Percentiles rank a stretch among this genome's conserved stretches.
Evolutionary conservation across 345 rosid genomes (phyloP).

Genomic region (Gossypium turneri): DNA sequence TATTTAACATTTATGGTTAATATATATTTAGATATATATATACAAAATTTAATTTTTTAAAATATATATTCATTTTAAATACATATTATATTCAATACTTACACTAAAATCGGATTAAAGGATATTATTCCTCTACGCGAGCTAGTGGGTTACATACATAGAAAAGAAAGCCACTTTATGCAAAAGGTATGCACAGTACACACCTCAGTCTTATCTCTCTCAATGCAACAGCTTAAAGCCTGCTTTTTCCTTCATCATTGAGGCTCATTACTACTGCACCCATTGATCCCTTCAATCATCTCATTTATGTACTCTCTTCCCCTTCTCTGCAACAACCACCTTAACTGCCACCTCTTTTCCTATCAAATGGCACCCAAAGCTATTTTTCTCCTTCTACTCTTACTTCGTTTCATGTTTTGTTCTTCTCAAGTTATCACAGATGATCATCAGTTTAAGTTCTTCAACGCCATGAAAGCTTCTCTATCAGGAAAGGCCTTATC

Average conservation of each 20-base stretch:
- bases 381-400: conserved; percentile 26
- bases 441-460: conserved; percentile 60
- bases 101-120: no score
- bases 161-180: conserved; percentile 41
- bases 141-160: conserved; percentile 6
- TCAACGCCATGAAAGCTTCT: conserved; percentile 54
- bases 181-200: conserved; percentile 39
- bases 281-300: conserved; percentile 33
- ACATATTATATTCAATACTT: no score
- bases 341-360: conserved; percentile 10
- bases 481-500: conserved; percentile 49
- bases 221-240: conserved; percentile 17
- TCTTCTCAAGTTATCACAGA: conserved; percentile 24
- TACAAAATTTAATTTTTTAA: no score
- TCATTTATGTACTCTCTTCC: conserved; percentile 41
- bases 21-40: no score
- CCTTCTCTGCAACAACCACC: conserved; percentile 37
- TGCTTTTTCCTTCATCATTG: conserved; percentile 19
- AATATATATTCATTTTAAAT: no score
- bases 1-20: no score
- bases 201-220: conserved; percentile 22
- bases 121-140: conserved; percentile 22
- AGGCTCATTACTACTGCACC: conserved; percentile 30
- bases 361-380: conserved; percentile 34
- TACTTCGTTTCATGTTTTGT: conserved; percentile 25